These are phyloP conservation scores for Escallonia rubra DNA, from an alignment of 129 eudicot genomes.

Conservation along the genomic window DNA sequence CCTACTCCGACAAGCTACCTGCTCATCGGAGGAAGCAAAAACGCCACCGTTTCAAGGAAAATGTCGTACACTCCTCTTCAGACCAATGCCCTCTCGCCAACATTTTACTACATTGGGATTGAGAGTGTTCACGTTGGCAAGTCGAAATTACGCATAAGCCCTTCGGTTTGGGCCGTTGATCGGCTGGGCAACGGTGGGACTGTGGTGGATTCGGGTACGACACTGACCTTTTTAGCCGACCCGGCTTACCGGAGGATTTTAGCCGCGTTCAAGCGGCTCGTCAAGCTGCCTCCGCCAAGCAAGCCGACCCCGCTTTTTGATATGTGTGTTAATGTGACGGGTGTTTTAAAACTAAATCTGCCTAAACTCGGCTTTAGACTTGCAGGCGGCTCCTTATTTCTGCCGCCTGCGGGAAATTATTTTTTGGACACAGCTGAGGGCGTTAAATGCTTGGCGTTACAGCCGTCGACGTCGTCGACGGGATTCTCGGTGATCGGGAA, in stretches of 20 bases:
- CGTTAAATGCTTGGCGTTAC: conserved; percentile 66
- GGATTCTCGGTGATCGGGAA: conserved; percentile 64
- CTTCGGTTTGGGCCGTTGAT: conserved; percentile 61
- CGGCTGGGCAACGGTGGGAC: conserved; percentile 66
- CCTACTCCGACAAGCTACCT: conserved; percentile 76
- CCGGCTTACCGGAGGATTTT: conserved; percentile 46
- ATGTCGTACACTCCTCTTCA: conserved; percentile 44
- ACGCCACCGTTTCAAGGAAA: conserved; percentile 6
- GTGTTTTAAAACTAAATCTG: conserved; percentile 20
- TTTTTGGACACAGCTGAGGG: conserved; percentile 55
- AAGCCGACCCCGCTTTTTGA: conserved; percentile 43
- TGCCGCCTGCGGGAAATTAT: conserved; percentile 55
- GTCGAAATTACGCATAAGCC: conserved; percentile 45
- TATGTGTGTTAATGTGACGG: conserved; percentile 59
- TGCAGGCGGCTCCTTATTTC: conserved; percentile 44
- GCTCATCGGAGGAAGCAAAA: conserved; percentile 36
- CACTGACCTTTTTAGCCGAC: conserved; percentile 49
- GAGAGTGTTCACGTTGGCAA: conserved; percentile 28
- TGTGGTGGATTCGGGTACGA: conserved; percentile 72
- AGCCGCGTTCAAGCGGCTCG: conserved; percentile 43
- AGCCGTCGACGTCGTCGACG: conserved; percentile 31
- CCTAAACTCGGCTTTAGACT: conserved; percentile 69
- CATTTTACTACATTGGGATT: conserved; percentile 73
- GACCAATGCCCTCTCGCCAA: conserved; percentile 41
- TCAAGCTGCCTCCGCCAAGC: conserved; percentile 39